A percentile compares a stretch with the other conserved stretches of the same genome.
Evolutionary conservation across 495 filamentous ascomycete species (phyloP).

Genomic region (Neurospora sp.): DNA sequence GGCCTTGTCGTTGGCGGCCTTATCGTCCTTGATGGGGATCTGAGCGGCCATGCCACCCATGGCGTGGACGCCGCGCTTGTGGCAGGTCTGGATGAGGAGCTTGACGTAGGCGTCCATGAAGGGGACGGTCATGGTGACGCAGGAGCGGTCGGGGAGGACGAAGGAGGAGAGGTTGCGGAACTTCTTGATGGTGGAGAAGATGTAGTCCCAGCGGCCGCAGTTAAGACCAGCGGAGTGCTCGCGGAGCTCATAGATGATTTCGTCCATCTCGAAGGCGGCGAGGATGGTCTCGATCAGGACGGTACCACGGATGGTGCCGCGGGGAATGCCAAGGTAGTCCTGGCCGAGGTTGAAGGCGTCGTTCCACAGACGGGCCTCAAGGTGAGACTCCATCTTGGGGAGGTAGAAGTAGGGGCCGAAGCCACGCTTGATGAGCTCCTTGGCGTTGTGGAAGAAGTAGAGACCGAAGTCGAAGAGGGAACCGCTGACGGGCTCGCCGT

Average conservation of each 20-base stretch:
- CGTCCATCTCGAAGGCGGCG: slow-evolving; percentile 99
- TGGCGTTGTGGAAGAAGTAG: slow-evolving; percentile 98
- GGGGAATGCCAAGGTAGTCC: slow-evolving; percentile 78
- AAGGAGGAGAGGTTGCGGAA: slow-evolving; percentile 92
- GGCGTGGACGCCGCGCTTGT: slow-evolving; percentile 87
- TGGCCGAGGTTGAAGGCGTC: slow-evolving; percentile 96
- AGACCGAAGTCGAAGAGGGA: slow-evolving; percentile 95
- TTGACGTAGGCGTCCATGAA: slow-evolving; percentile 98
- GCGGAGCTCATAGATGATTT: slow-evolving; percentile 99
- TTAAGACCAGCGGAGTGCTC: slow-evolving; percentile 95
- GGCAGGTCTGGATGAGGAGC: slow-evolving; percentile 95
- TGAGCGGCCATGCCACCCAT: slow-evolving; percentile 99
- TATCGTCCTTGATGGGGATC: slow-evolving; percentile 95
- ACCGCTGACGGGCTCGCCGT: slow-evolving; percentile 90
- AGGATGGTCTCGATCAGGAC: slow-evolving; percentile 98
- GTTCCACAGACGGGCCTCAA: slow-evolving; percentile 97
- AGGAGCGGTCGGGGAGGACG: slow-evolving; percentile 81
- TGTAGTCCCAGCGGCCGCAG: slow-evolving; percentile 99
- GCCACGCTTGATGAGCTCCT: slow-evolving; percentile 74
- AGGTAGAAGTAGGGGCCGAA: slow-evolving; percentile 98
- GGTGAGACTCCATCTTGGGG: slow-evolving; percentile 98
- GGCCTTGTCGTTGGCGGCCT: slow-evolving; percentile 79
- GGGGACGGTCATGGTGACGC: slow-evolving; percentile 95
- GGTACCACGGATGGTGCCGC: slow-evolving; percentile 90
- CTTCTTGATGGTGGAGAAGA: slow-evolving; percentile 99